These are phyloP conservation scores for Tolypocladium tropicale DNA, from an alignment of 2,329 filamentous ascomycete genomes.

Conservation along the genomic window DNA sequence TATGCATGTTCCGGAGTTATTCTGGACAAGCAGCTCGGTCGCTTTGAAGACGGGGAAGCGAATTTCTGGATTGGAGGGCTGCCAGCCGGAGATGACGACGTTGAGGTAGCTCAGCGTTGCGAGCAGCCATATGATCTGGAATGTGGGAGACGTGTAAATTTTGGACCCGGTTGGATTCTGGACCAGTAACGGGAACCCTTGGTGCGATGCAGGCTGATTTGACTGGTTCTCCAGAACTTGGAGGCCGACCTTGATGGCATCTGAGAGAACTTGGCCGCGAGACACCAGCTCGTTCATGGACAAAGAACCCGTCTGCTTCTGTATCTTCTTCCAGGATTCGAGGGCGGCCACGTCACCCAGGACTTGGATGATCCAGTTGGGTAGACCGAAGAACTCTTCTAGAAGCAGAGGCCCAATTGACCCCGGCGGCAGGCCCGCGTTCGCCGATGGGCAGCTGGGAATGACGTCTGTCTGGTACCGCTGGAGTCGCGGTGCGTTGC, in stretches of 20 bases:
- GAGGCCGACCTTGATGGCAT: conserved; percentile 22
- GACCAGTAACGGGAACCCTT: conserved; percentile 4
- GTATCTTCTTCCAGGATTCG: conserved; percentile 43
- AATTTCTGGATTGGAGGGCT: conserved; percentile 33
- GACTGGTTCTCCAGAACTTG: conserved; percentile 15
- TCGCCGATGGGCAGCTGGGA: conserved; percentile 14
- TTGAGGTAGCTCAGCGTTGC: conserved; percentile 36
- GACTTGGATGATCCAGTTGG: conserved; percentile 46
- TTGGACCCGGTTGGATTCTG: conserved; percentile 9
- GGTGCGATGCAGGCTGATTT: neutral
- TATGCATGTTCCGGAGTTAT: conserved; percentile 21
- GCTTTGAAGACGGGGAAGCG: conserved; percentile 20
- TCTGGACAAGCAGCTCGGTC: conserved; percentile 23
- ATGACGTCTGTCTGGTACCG: conserved; percentile 30
- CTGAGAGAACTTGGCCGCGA: conserved; percentile 31
- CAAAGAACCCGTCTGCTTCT: conserved; percentile 30
- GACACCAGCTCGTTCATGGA: conserved; percentile 34
- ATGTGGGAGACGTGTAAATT: conserved; percentile 11
- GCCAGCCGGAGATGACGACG: conserved; percentile 40
- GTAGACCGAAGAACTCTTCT: conserved; percentile 41
- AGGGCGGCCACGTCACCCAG: conserved; percentile 44
- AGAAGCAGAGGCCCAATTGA: conserved; percentile 27
- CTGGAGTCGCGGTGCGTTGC: conserved; percentile 29
- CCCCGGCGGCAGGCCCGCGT: conserved; percentile 9
- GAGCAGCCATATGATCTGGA: conserved; percentile 36